Evolutionary conservation across 2,329 filamentous ascomycete species (phyloP).

Genomic region (Alternaria sp.): DNA sequence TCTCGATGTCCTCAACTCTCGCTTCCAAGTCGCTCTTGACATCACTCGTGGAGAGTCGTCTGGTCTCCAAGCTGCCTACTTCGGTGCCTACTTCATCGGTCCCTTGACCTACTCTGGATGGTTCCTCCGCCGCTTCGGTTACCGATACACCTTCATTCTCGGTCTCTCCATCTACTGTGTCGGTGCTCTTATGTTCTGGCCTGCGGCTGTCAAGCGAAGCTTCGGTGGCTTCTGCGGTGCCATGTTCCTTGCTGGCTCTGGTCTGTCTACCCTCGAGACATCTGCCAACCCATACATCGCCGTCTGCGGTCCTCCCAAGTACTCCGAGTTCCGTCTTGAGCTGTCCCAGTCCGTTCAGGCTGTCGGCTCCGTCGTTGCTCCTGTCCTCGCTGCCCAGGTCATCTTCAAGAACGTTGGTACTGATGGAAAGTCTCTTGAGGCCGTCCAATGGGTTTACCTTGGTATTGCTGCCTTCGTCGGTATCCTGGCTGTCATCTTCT

Average conservation of each 20-base stretch:
- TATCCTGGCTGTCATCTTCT: conserved; percentile 71
- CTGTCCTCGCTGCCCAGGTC: conserved; percentile 75
- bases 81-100: conserved; percentile 66
- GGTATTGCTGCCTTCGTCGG: conserved; percentile 78
- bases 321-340: conserved; percentile 80
- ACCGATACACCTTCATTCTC: conserved; percentile 81
- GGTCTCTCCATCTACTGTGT: conserved; percentile 74
- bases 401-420: conserved; percentile 74
- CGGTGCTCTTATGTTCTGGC: conserved; percentile 84
- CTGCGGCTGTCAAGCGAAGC: conserved; percentile 74
- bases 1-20: conserved; percentile 56
- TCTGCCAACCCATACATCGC: conserved; percentile 70
- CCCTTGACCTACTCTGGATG: conserved; percentile 63
- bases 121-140: conserved; percentile 77
- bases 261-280: conserved; percentile 77
- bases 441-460: conserved; percentile 84
- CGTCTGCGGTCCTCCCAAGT: conserved; percentile 76
- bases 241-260: conserved; percentile 78
- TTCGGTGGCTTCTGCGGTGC: conserved; percentile 78
- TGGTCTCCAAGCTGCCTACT: conserved; percentile 71
- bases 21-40: conserved; percentile 54
- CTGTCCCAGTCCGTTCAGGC: conserved; percentile 81
- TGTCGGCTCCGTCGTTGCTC: conserved; percentile 77
- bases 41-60: conserved; percentile 65
- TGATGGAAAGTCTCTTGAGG: conserved; percentile 65